A percentile compares a stretch with the other conserved stretches of the same genome.
Conservation (phyloP, 1,284 basidiomycete genomes). For the Pseudomicrostroma phylloplanum region DNA sequence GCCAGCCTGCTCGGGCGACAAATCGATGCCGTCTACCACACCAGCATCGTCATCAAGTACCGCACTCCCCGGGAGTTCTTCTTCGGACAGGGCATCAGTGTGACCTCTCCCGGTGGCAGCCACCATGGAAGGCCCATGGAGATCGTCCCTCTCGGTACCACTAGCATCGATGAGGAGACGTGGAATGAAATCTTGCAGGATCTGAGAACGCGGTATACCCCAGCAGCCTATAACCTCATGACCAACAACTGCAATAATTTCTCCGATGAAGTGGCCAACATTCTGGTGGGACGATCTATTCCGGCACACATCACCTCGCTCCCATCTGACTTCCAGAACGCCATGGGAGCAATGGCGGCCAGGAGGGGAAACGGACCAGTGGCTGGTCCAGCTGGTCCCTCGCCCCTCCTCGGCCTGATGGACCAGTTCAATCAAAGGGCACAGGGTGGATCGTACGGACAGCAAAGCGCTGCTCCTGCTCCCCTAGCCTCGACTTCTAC, state of each 20-base stretch:
- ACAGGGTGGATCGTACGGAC: neutral
- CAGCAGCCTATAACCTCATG: slow-evolving; percentile 71
- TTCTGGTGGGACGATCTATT: slow-evolving; percentile 43
- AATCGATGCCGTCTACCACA: slow-evolving; percentile 57
- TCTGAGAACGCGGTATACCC: slow-evolving; percentile 71
- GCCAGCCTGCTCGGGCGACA: slow-evolving; percentile 61
- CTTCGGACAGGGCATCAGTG: slow-evolving; percentile 69
- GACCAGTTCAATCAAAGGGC: slow-evolving; percentile 41
- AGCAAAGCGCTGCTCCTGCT: neutral
- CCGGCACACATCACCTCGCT: slow-evolving; percentile 35
- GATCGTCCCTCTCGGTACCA: slow-evolving; percentile 72
- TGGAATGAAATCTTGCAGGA: slow-evolving; percentile 72
- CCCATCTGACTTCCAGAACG: neutral
- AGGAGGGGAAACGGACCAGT: slow-evolving; percentile 80
- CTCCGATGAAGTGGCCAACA: slow-evolving; percentile 62
- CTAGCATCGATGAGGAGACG: slow-evolving; percentile 71
- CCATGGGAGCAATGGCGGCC: slow-evolving; percentile 52
- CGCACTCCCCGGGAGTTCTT: slow-evolving; percentile 63
- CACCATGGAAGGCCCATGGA: slow-evolving; percentile 68
- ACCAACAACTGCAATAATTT: slow-evolving; percentile 58
- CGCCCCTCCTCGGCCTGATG: slow-evolving; percentile 49
- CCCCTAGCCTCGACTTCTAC: neutral
- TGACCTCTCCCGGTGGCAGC: slow-evolving; percentile 52
- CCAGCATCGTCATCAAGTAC: slow-evolving; percentile 75
- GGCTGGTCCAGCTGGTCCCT: slow-evolving; percentile 73